Conservation (phyloP, 306 rosid species). For the Malus orientalis region DNA sequence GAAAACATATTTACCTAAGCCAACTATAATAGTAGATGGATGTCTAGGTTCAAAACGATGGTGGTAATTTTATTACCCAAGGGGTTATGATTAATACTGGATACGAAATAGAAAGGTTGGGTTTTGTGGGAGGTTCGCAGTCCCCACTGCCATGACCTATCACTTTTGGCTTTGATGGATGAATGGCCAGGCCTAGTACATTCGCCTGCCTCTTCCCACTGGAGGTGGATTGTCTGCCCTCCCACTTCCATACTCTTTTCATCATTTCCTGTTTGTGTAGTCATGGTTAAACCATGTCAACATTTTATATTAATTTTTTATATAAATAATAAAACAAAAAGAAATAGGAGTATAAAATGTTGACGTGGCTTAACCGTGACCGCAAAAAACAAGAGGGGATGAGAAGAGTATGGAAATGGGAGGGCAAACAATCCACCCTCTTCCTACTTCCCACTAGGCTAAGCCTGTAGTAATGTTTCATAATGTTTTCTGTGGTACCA, state of each 20-base stretch:
- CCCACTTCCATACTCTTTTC: no score
- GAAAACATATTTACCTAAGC: neutral
- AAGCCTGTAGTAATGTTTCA: neutral
- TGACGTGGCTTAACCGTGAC: no score
- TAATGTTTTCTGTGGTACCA: slow-evolving; percentile 17
- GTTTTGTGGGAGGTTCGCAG: neutral
- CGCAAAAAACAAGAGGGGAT: no score
- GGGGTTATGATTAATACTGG: neutral
- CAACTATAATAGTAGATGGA: neutral
- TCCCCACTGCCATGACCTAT: slow-evolving; percentile 22
- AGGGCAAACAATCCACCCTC: neutral
- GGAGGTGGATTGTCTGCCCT: no score
- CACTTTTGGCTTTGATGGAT: slow-evolving; percentile 8
- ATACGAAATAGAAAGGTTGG: neutral
- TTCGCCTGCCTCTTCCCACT: neutral
- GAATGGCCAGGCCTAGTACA: neutral
- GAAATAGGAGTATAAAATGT: no score
- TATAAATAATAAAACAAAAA: no score
- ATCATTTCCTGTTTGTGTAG: no score
- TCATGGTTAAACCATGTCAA: no score
- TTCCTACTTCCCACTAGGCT: slow-evolving; percentile 6
- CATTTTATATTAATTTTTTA: no score
- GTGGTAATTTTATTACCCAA: neutral
- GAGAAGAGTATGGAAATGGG: no score
- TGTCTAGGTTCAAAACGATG: neutral